Percentiles rank a stretch among this genome's conserved stretches.
Conservation (phyloP, 2,329 filamentous ascomycete genomes). For the Alternaria infectoria region DNA sequence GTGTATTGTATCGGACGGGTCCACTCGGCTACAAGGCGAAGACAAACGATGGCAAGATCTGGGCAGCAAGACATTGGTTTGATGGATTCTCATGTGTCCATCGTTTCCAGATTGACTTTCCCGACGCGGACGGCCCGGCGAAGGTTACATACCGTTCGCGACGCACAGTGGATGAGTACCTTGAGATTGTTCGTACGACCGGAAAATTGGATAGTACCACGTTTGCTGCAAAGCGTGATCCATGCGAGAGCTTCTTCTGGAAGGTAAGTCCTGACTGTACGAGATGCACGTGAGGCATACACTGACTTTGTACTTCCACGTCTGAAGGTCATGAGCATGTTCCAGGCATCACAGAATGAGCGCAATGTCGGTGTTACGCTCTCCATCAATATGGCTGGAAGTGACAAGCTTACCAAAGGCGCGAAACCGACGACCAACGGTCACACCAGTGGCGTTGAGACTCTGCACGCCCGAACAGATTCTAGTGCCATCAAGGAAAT, state of each 20-base stretch:
- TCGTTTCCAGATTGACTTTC: constrained; percentile 69
- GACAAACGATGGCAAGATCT: constrained; percentile 64
- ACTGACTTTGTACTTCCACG: background rate
- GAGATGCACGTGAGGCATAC: background rate
- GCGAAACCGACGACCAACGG: constrained; percentile 24
- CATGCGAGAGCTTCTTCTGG: constrained; percentile 74
- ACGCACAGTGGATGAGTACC: constrained; percentile 68
- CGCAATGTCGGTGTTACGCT: constrained; percentile 71
- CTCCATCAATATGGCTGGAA: constrained; percentile 67
- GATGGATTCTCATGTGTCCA: constrained; percentile 76
- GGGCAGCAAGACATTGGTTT: constrained; percentile 77
- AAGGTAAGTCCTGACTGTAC: constrained; percentile 53
- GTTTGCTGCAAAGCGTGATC: constrained; percentile 76
- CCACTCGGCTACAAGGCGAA: constrained; percentile 70
- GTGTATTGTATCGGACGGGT: constrained; percentile 70
- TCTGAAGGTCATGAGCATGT: constrained; percentile 65
- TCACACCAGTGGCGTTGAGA: constrained; percentile 51
- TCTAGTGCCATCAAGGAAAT: constrained; percentile 64
- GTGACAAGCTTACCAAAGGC: constrained; percentile 10
- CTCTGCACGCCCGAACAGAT: constrained; percentile 68
- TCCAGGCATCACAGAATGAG: constrained; percentile 42
- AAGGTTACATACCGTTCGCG: constrained; percentile 74
- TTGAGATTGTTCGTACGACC: constrained; percentile 65
- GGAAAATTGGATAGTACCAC: constrained; percentile 64
- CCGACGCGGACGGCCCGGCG: constrained; percentile 40